Percentiles rank a stretch among this genome's conserved stretches.
Evolutionary conservation across 2,329 filamentous ascomycete genomes (phyloP).

Genomic region (Pseudopithomyces chartarum): DNA sequence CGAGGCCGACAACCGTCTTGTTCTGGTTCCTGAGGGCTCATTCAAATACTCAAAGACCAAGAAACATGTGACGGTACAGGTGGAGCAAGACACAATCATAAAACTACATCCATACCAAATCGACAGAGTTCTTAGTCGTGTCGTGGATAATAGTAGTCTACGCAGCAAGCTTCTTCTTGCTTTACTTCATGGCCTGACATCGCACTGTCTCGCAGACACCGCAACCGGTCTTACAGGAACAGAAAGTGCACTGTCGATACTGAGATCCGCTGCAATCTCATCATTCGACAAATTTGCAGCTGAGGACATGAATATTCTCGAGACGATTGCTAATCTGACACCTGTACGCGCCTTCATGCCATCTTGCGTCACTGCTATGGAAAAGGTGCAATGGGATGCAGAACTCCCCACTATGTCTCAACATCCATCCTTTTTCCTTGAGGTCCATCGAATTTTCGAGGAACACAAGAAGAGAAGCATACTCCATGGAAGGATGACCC

Average conservation of each 20-base stretch:
- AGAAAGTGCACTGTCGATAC: constrained; percentile 57
- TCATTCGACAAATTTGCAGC: constrained; percentile 52
- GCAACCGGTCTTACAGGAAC: constrained; percentile 59
- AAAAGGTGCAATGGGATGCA: constrained; percentile 50
- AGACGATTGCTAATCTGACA: constrained; percentile 34
- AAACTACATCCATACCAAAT: constrained; percentile 54
- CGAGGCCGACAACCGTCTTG: constrained; percentile 33
- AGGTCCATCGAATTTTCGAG: constrained; percentile 30
- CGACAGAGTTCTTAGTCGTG: constrained; percentile 54
- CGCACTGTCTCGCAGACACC: constrained; percentile 56
- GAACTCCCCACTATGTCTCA: constrained; percentile 45
- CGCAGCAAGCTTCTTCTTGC: constrained; percentile 57
- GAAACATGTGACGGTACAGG: constrained; percentile 17
- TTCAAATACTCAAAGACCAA: constrained; percentile 10
- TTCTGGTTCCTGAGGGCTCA: constrained; percentile 39
- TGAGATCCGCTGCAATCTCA: constrained; percentile 54
- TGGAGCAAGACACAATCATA: constrained; percentile 16
- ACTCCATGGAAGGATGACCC: constrained; percentile 12
- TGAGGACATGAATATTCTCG: constrained; percentile 24
- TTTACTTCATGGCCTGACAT: constrained; percentile 62
- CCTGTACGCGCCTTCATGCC: constrained; percentile 54
- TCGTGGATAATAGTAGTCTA: constrained; percentile 58
- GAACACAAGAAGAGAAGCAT: constrained; percentile 18
- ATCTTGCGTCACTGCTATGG: constrained; percentile 46
- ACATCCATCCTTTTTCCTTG: constrained; percentile 25